phyloP scores from a whole-genome alignment of 441 rosid species.

The Kokia cookei region DNA sequence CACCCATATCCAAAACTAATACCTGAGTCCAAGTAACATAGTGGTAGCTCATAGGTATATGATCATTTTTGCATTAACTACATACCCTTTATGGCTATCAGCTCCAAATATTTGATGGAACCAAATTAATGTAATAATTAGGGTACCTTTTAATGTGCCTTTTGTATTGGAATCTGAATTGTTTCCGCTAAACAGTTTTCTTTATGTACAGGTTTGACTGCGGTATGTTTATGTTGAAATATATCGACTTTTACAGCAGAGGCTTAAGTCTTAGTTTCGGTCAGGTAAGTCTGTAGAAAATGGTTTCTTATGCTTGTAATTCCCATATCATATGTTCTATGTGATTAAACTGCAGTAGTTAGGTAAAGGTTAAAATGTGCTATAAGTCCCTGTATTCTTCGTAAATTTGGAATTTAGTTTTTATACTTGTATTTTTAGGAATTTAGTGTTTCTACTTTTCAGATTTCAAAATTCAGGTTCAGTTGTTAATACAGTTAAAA shows the following conservation, averaged over 20 bases:
- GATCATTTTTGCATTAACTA: background rate
- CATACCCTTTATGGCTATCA: background rate
- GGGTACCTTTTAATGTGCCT: background rate
- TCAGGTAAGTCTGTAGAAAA: constrained; percentile 46
- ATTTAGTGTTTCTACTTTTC: no score
- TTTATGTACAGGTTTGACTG: constrained; percentile 66
- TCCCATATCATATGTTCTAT: background rate
- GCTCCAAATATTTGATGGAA: background rate
- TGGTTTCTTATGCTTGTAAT: background rate
- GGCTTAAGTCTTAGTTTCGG: constrained; percentile 62
- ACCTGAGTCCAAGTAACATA: no score
- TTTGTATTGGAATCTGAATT: background rate
- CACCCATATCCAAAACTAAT: no score
- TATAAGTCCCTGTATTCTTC: no score
- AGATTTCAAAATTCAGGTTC: no score
- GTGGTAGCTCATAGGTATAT: background rate
- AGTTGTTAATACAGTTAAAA: no score
- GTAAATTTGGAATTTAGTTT: no score
- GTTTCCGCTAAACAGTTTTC: background rate
- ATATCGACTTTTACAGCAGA: constrained; percentile 79
- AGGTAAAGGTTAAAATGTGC: no score
- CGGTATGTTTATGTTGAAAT: constrained; percentile 92
- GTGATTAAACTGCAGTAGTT: background rate
- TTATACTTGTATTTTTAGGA: no score
- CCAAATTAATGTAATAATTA: no score